Evolutionary conservation across 2,329 filamentous ascomycete species (phyloP), one percentile per base, ranked within the genome.

Genomic region (Fusarium chlamydosporum): DNA sequence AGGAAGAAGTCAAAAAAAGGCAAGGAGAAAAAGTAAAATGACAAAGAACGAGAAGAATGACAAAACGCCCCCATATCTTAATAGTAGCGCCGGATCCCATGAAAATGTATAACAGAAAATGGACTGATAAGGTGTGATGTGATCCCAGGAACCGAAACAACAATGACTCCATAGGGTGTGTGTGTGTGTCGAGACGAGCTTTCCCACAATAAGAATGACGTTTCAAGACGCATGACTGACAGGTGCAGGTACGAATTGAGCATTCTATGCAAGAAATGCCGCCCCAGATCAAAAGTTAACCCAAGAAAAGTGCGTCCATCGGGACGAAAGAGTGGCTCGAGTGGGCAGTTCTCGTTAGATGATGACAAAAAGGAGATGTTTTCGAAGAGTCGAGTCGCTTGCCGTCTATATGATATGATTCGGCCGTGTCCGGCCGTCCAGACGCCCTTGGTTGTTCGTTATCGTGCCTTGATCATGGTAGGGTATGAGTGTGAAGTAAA

Each of bases 401-500:
- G 67, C 74, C 72, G 75, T 78, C 76, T 77, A 78, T 78, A 74
- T 76, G 67, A 50, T 71, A 65, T 71, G 61, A 61, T 70, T 65
- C 61, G 60, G 69, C 63, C 54, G 65, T 70, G 50, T 37, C 65
- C 52, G 38, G 47, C 60, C 64, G 65, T 68, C 69, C 55, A 67
- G 63, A 67, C 71, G 72, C 67, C 67, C 65, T 70, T 68, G 48
- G 57, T 72, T 45, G 34, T 70, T 70, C 71, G 66, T 72, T 60
- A 69, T 72, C 68, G 67, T 70, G 68, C 68, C 71, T 65, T 65
- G 51, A 69, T 72, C 65, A 60, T 72, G 54, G 41, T 31, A 45
- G 18, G 42, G 42, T 45, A 45, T 45, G 42, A 33, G 58, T 60
- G 61, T 48, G 56, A 68, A 74, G 68, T 74, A 75, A 38, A 72